Evolutionary conservation across 257 asterid species (phyloP).

Genomic region (Scutellaria minor): DNA sequence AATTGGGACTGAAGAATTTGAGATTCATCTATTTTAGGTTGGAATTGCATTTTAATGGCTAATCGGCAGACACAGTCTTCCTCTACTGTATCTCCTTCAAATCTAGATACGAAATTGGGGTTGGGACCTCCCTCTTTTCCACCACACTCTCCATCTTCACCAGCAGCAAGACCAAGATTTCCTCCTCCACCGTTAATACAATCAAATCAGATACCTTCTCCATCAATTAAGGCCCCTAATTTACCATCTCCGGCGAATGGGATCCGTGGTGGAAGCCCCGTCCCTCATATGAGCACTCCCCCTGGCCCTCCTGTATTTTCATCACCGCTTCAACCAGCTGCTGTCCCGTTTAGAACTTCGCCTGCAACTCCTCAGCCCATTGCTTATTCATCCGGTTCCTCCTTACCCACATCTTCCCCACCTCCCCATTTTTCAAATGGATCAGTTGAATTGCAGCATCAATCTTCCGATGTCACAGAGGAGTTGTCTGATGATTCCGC

Average conservation of each 20-base stretch:
- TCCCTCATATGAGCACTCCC: conserved; percentile 89
- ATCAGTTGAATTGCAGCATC: conserved; percentile 65
- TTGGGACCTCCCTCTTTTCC: conserved; percentile 50
- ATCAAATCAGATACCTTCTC: conserved; percentile 68
- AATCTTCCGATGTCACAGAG: conserved; percentile 54
- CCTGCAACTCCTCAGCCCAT: conserved; percentile 95
- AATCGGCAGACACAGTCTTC: conserved; percentile 63
- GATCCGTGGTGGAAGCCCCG: conserved; percentile 60
- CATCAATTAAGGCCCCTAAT: conserved; percentile 69
- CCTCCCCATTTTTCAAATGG: conserved; percentile 74
- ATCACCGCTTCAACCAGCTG: conserved; percentile 93
- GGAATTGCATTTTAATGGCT: conserved; percentile 50
- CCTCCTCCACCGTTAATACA: conserved; percentile 67
- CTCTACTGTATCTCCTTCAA: conserved; percentile 38
- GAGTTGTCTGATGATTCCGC: conserved; percentile 54
- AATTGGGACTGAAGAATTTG: conserved; percentile 14
- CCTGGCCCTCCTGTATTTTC: conserved; percentile 98
- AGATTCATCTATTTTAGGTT: conserved; percentile 10
- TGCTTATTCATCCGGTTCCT: conserved; percentile 75
- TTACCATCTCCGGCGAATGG: conserved; percentile 69
- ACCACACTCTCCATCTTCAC: conserved; percentile 46
- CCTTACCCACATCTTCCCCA: conserved; percentile 77
- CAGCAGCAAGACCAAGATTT: conserved; percentile 52
- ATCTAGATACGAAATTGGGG: conserved; percentile 42
- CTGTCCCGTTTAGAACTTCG: conserved; percentile 94